These are phyloP conservation scores for Candida ponderosae DNA, from an alignment of 805 yeast genomes.

Conservation along the genomic window DNA sequence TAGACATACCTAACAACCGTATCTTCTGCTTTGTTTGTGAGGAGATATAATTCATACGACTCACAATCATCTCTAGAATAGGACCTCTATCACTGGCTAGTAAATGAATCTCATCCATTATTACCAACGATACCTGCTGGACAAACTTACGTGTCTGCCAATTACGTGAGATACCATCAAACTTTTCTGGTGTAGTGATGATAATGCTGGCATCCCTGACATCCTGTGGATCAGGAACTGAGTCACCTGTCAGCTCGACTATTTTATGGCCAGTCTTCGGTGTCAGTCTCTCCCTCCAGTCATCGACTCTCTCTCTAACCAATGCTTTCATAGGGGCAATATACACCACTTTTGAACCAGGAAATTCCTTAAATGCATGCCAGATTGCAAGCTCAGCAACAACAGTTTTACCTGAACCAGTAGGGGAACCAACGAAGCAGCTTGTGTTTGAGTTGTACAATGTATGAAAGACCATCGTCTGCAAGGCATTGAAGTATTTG, in stretches of 20 bases:
- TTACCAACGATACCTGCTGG: conserved; percentile 74
- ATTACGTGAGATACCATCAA: conserved; percentile 97
- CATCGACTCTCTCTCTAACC: conserved; percentile 95
- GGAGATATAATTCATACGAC: conserved; percentile 89
- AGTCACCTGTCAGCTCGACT: conserved; percentile 88
- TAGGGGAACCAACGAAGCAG: conserved; percentile 94
- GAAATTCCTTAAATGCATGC: conserved; percentile 85
- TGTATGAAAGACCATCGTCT: conserved; percentile 92
- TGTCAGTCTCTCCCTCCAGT: conserved; percentile 66
- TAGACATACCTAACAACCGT: conserved; percentile 83
- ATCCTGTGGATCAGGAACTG: conserved; percentile 79
- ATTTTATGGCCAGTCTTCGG: conserved; percentile 86
- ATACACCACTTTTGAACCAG: conserved; percentile 84
- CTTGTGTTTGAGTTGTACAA: conserved; percentile 72
- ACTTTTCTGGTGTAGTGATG: conserved; percentile 92
- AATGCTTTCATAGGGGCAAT: conserved; percentile 92
- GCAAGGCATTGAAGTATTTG: conserved; percentile 95
- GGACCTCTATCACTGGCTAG: conserved; percentile 98
- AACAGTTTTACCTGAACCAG: conserved; percentile 97
- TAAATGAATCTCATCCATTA: conserved; percentile 94
- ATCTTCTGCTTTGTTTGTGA: conserved; percentile 90
- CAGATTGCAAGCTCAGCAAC: conserved; percentile 96
- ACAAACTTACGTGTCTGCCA: conserved; percentile 82
- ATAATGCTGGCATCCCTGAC: conserved; percentile 76
- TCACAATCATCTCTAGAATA: conserved; percentile 89